Base-by-base conservation (phyloP, 176 grass and related monocot genomes). In the Oryza longistaminata region DNA sequence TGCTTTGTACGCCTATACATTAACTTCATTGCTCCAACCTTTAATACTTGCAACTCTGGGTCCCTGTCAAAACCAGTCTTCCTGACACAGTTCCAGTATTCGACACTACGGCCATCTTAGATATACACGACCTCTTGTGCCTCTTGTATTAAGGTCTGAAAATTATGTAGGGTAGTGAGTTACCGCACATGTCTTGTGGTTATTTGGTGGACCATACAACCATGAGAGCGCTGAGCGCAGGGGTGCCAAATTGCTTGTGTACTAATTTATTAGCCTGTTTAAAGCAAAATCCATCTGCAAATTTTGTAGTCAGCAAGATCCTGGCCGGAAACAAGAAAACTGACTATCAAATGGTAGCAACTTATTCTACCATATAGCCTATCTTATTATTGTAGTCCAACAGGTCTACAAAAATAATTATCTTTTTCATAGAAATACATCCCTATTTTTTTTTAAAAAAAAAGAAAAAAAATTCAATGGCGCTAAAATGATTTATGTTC, bases 11-110 rank as follows among this genome's bases (percentile, higher is more conserved):
- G 68, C 49, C 7, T 60, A 17, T 21, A 58, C 72, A 69, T 66
- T 43, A 40, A 34, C 61, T 76, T 68, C 72, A 76, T 8, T 19
- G 61, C 27, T 67, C 27, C 64, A 62, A 62, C 76, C 73, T 58
- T 10, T 77, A 66, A 53, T 26, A 68, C 10, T 37, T 68, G 62
- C 31, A 76, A 76, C 44, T 84, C 21, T 19, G 1, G 2, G 3
- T 50, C 58, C 22, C 27, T 35, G 27, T 37, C 29, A 53, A 81
- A 19, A 81, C 0, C 12, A 17, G 19, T 83, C 42, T 24, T 11
- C 19, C 60, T 50, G 43, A 52, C 66, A 76, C 9, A 75, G 3
- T 12, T 12, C 62, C 62, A 58, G 15, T 68, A 85, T 26, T 50
- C 40, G 13, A 25, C 42, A 52, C 33, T 77, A 77, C 7, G 29